A percentile compares a stretch with the other conserved stretches of the same genome.
These are phyloP conservation scores for Ceratocystis smalleyi DNA, from an alignment of 2,329 filamentous ascomycete genomes.

Conservation along the genomic window DNA sequence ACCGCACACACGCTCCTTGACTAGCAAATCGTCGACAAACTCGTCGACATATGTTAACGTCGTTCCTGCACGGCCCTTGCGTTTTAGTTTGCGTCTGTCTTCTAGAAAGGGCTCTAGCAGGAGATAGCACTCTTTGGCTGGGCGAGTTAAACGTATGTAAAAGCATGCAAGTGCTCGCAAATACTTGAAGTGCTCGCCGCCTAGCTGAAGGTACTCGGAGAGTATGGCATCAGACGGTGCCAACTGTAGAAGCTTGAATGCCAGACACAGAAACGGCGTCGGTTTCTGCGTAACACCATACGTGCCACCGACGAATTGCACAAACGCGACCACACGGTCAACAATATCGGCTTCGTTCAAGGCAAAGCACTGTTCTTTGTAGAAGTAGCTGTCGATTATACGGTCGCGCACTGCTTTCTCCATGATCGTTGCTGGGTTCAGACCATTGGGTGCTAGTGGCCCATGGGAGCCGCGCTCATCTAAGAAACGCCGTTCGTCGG, in stretches of 20 bases:
- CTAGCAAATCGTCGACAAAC: constrained; percentile 83
- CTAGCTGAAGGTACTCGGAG: constrained; percentile 60
- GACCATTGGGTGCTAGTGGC: constrained; percentile 63
- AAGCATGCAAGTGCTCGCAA: constrained; percentile 78
- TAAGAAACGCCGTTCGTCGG: constrained; percentile 68
- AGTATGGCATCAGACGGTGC: constrained; percentile 66
- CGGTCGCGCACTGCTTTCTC: constrained; percentile 92
- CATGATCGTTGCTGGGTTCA: constrained; percentile 90
- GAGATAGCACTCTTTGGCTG: constrained; percentile 63
- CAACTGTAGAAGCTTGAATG: constrained; percentile 86
- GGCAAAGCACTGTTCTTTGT: constrained; percentile 97
- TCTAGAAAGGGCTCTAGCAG: constrained; percentile 68
- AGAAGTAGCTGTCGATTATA: constrained; percentile 91
- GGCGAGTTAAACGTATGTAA: constrained; percentile 79
- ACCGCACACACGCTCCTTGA: constrained; percentile 76
- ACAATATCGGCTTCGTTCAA: constrained; percentile 73
- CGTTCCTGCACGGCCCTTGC: constrained; percentile 59
- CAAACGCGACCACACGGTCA: constrained; percentile 71
- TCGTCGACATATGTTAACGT: constrained; percentile 71
- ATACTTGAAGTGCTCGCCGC: constrained; percentile 69
- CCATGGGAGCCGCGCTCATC: constrained; percentile 77
- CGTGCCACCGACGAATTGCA: constrained; percentile 75
- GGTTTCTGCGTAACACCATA: constrained; percentile 74
- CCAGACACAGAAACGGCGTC: constrained; percentile 81
- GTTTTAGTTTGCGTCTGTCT: constrained; percentile 69